Base-by-base conservation (phyloP, 2,329 filamentous ascomycete species). In the Colletotrichum cordylinicola region DNA sequence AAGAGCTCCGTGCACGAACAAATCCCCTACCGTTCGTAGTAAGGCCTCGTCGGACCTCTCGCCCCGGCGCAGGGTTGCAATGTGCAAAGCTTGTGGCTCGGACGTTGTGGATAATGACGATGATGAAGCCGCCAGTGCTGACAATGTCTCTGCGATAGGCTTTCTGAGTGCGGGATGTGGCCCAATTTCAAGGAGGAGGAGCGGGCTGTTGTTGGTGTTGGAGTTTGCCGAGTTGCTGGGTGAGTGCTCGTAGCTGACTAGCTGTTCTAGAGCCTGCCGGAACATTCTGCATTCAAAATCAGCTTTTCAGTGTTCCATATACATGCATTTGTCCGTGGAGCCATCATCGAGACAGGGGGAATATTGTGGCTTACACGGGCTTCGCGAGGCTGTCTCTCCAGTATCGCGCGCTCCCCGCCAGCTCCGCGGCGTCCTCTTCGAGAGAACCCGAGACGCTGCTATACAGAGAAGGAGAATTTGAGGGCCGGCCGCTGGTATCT, bases 161-260 rank as follows among this genome's bases (percentile, higher is more conserved):
- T 76, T 74, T 10, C 52, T 60, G 8, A 80, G 76, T 2, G 78
- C 73, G 3, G 77, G 43, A 37, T 80, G 79, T 7, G 79, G 78
- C 0, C 79, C 79, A 16, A 80, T 29, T 39, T 80, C 79, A 1
- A 80, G 18, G 15, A 79, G 70, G 5, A 77, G 67, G 2, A 68
- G 58, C 24, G 13, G 55, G 2, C 55, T 58, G 21, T 15, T 60
- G 56, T 60, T 60, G 56, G 27, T 18, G 16, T 15, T 31, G 56
- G 27, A 18, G 56, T 60, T 60, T 60, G 21, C 21, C 56, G 6
- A 27, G 56, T 31, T 60, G 8, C 18, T 33, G 24, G 8, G 33
- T n/a, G 21, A 65, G 33, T 27, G 7, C 33, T 52, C 37, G 62
- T 16, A 15, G 39, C 8, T 31, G 16, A 35, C 9, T 4, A 68